Base-by-base conservation (phyloP, 768 basidiomycete species). In the Filobasidium floriforme region DNA sequence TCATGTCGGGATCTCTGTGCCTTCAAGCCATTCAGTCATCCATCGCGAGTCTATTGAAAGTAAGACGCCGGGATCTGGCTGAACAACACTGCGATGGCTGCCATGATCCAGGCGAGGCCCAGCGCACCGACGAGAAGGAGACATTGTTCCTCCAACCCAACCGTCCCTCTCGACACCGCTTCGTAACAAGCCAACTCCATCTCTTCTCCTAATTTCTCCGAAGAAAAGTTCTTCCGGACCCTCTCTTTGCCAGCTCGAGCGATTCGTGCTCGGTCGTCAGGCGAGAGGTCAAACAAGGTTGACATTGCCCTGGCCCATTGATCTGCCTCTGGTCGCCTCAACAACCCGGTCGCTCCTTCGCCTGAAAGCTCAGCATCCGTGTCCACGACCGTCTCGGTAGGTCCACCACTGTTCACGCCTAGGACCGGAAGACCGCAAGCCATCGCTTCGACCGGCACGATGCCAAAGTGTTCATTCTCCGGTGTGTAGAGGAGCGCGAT, bases 361-460 rank as follows among this genome's bases (percentile, higher is more conserved):
- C 52, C 37, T 44, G 37, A 28, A 41, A 46, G 22, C 46, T 80
- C 80, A 2, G 73, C 37, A 1, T 68, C 69, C 7, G 70, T 67
- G 66, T 82, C 81, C n/a, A 87, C 75, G 32, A 94, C 80, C 63
- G 89, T 94, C 80, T 99, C 96, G 1, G 86, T 89, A 10, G 96
- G 96, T 1, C 94, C 94, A 26, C 81, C 81, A 18, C 90, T 90
- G 66, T 84, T 87, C 72, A 88, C 90, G 0, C 92, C 93, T 22
- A 99, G 79, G 0, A 98, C 88, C 0, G 93, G 92, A 0, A 98
- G 77, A 1, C 92, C 90, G 57, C 89, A 92, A 9, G 86, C 84
- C 92, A 97, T 97, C 0, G 86, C 92, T 77, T 99, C 94, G 2
- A 97, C 84, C 1, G 96, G 94, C 0, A 88, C 93, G 70, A 99